phyloP scores from a whole-genome alignment of 2,329 filamentous ascomycete genomes.

The Arthrobotrys entomopaga region DNA sequence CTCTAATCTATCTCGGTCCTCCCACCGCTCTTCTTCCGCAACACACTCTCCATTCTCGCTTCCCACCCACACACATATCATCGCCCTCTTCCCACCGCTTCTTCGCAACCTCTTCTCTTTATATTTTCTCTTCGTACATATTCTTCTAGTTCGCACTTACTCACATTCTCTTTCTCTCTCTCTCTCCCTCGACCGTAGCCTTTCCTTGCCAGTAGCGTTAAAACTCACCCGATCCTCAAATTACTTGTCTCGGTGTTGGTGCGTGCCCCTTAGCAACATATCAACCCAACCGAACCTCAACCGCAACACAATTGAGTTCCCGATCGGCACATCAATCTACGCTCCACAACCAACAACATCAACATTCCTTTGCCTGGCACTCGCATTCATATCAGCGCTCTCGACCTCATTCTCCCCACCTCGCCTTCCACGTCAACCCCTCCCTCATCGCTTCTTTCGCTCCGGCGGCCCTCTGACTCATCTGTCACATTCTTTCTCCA shows the following conservation, averaged over 20 bases:
- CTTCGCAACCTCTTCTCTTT: constrained; percentile 64
- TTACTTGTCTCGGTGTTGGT: neutral
- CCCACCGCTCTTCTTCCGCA: constrained; percentile 58
- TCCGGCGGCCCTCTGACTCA: constrained; percentile 17
- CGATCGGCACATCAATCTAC: constrained; percentile 16
- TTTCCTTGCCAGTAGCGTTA: constrained; percentile 56
- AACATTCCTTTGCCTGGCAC: constrained; percentile 54
- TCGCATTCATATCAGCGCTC: constrained; percentile 16
- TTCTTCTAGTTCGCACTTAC: constrained; percentile 36
- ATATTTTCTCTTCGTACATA: constrained; percentile 61
- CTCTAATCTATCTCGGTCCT: constrained; percentile 60
- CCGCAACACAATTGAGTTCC: constrained; percentile 16
- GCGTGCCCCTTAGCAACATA: constrained; percentile 33
- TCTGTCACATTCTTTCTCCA: constrained; percentile 47
- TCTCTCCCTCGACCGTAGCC: constrained; percentile 55
- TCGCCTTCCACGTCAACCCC: constrained; percentile 9
- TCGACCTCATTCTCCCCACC: constrained; percentile 30
- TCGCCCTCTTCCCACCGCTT: constrained; percentile 59
- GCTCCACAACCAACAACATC: constrained; percentile 1
- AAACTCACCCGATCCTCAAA: constrained; percentile 58
- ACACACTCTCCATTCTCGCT: constrained; percentile 61
- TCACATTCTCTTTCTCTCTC: constrained; percentile 54
- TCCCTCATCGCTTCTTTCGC: constrained; percentile 22
- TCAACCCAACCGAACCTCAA: constrained; percentile 27
- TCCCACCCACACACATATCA: constrained; percentile 60